Evolutionary conservation across 371 early-diverging fungal genomes (phyloP).

Genomic region (Chytridium lagenaria): DNA sequence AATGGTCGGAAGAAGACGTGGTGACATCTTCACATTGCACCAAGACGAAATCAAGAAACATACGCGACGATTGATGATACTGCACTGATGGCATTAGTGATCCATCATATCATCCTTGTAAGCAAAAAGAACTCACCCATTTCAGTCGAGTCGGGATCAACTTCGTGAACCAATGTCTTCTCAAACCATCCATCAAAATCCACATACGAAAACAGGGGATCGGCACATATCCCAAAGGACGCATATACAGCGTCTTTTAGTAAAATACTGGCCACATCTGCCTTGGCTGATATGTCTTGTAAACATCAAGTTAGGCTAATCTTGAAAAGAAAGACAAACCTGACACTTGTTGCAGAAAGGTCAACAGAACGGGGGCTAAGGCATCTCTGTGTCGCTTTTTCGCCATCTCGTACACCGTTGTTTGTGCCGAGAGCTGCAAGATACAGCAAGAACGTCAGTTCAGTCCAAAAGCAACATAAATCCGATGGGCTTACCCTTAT

Average conservation of each 20-base stretch:
- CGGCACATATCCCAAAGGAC: constrained; percentile 81
- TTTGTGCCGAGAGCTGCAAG: constrained; percentile 83
- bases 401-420: constrained; percentile 78
- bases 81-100: constrained; percentile 60
- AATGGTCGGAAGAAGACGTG: constrained; percentile 66
- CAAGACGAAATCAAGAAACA: constrained; percentile 87
- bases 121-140: too few species aligned
- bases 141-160: constrained; percentile 37
- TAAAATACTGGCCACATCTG: constrained; percentile 62
- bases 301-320: neutral
- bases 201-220: constrained; percentile 79
- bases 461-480: constrained; percentile 11
- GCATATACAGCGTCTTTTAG: constrained; percentile 85
- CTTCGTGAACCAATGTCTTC: constrained; percentile 50
- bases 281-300: constrained; percentile 23
- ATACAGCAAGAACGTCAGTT: neutral
- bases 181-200: constrained; percentile 83
- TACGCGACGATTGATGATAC: constrained; percentile 74
- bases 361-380: constrained; percentile 69
- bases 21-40: constrained; percentile 79
- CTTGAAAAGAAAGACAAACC: constrained; percentile 47
- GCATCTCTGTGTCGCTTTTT: constrained; percentile 66
- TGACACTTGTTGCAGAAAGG: constrained; percentile 65
- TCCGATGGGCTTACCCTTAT: constrained; percentile 61
- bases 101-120: too few species aligned